Conservation (phyloP, 768 basidiomycete genomes). For the Daedaleopsis sinensis region DNA sequence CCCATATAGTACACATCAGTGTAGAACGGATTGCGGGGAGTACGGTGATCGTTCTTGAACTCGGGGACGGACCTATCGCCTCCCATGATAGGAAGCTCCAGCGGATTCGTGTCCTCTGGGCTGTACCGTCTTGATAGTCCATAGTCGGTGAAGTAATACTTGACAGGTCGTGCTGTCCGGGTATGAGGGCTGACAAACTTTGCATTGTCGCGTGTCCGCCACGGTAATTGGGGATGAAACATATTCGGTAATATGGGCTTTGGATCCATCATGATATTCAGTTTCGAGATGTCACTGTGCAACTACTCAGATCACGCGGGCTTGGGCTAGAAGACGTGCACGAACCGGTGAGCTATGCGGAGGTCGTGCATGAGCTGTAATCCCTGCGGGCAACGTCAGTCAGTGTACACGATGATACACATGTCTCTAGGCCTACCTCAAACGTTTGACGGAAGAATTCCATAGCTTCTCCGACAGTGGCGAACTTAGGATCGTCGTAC, state of each 20-base stretch:
- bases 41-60: slow-evolving; percentile 32
- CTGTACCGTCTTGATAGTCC: slow-evolving; percentile 13
- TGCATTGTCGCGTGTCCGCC: slow-evolving; percentile 16
- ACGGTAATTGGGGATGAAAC: slow-evolving; percentile 2
- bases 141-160: slow-evolving; percentile 23
- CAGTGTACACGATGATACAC: too few relatives aligned
- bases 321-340: too few relatives aligned
- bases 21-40: background rate
- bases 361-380: too few relatives aligned
- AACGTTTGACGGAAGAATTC: too few relatives aligned
- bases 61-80: slow-evolving; percentile 29
- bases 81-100: slow-evolving; percentile 10
- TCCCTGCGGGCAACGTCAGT: too few relatives aligned
- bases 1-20: slow-evolving; percentile 28
- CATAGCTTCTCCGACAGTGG: too few relatives aligned
- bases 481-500: too few relatives aligned
- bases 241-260: slow-evolving; percentile 10
- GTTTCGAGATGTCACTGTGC: too few relatives aligned
- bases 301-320: too few relatives aligned
- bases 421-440: too few relatives aligned
- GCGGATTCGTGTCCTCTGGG: slow-evolving; percentile 12
- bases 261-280: slow-evolving; percentile 25
- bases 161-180: slow-evolving; percentile 37
- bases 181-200: slow-evolving; percentile 21
- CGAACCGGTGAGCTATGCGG: too few relatives aligned